Evolutionary conservation across 345 rosid genomes (phyloP).

Genomic region (Lepidium aucheri): DNA sequence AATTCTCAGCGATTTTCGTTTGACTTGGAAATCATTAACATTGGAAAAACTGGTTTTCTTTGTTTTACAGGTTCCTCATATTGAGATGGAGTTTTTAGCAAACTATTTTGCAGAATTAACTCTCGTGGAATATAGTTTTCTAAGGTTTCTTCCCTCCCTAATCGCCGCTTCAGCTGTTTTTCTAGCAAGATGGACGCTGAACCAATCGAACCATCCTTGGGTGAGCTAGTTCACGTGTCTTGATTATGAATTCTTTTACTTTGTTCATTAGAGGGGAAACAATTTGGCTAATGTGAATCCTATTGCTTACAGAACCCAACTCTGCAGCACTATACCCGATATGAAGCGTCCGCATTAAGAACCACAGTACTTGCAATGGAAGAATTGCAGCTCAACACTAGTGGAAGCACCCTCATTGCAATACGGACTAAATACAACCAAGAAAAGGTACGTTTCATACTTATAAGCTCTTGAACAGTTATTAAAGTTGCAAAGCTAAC

Average conservation of each 20-base stretch:
- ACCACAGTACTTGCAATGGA: conserved; percentile 61
- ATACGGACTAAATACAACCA: conserved; percentile 68
- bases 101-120: conserved; percentile 71
- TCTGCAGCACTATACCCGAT: conserved; percentile 67
- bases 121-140: conserved; percentile 57
- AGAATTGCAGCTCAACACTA: conserved; percentile 52
- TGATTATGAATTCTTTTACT: too few relatives aligned
- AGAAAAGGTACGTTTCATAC: conserved; percentile 40
- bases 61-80: conserved; percentile 33
- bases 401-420: conserved; percentile 50
- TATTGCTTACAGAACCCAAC: conserved; percentile 50
- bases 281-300: background rate
- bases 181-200: conserved; percentile 74
- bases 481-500: conserved; percentile 25
- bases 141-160: conserved; percentile 60
- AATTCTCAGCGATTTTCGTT: background rate
- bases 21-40: background rate
- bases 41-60: background rate
- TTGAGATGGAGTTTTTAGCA: conserved; percentile 67
- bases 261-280: background rate
- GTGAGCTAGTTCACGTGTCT: conserved; percentile 40
- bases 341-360: conserved; percentile 46
- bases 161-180: conserved; percentile 82
- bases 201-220: conserved; percentile 78
- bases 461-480: conserved; percentile 24